These are phyloP conservation scores for Suhomyces faveliae DNA, from an alignment of 805 yeast genomes.

Conservation along the genomic window DNA sequence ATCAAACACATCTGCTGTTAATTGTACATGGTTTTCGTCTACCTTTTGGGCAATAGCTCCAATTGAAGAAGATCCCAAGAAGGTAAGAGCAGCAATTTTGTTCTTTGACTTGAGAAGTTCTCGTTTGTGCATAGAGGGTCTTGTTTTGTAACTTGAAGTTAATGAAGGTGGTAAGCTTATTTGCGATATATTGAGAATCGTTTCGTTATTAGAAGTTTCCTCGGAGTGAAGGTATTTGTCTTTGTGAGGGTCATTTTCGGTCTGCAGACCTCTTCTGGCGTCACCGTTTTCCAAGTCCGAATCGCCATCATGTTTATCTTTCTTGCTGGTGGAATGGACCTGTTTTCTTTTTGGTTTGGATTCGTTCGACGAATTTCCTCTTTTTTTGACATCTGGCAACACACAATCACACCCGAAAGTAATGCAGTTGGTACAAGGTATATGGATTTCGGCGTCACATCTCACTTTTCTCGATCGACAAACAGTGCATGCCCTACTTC, in stretches of 20 bases:
- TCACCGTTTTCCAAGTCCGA: slow-evolving; percentile 2
- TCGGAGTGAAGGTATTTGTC: not conserved
- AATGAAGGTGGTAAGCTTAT: slow-evolving; percentile 44
- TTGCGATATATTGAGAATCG: slow-evolving; percentile 42
- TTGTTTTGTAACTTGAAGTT: slow-evolving; percentile 38
- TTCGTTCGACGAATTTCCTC: slow-evolving; percentile 26
- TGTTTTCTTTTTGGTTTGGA: slow-evolving; percentile 15
- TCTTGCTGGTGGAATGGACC: not conserved
- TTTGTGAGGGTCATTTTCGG: not conserved
- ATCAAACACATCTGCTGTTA: slow-evolving; percentile 42
- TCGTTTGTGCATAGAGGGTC: slow-evolving; percentile 38
- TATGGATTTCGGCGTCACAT: slow-evolving; percentile 63
- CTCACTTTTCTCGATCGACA: slow-evolving; percentile 79
- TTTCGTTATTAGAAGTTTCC: slow-evolving; percentile 24
- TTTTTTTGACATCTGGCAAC: slow-evolving; percentile 59
- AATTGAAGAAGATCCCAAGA: slow-evolving; percentile 54
- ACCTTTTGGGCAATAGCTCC: slow-evolving; percentile 46
- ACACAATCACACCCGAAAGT: slow-evolving; percentile 72
- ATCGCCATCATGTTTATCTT: slow-evolving; percentile 2
- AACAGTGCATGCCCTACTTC: slow-evolving; percentile 72
- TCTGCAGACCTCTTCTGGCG: not conserved
- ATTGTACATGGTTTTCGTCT: slow-evolving; percentile 48
- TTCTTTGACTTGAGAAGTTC: slow-evolving; percentile 27
- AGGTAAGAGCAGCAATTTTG: slow-evolving; percentile 37
- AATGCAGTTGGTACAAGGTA: slow-evolving; percentile 61